phyloP scores from a whole-genome alignment of 2,329 filamentous ascomycete species.

The Cladophialophora psammophila region DNA sequence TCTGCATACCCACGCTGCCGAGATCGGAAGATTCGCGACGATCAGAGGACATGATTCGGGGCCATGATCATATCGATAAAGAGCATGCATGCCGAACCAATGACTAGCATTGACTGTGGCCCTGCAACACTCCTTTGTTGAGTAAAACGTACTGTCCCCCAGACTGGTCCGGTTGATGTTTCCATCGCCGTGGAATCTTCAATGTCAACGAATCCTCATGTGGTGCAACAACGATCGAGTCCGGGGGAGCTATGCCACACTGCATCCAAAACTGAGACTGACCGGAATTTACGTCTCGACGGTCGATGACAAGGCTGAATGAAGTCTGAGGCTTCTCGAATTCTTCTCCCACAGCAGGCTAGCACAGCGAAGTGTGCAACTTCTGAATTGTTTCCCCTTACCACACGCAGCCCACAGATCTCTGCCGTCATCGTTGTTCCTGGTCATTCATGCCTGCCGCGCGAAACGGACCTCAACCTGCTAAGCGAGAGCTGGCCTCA shows the following conservation, averaged over 20 bases:
- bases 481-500: neutral
- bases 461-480: neutral
- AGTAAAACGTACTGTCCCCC: neutral
- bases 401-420: neutral
- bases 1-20: neutral
- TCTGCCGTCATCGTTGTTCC: neutral
- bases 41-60: neutral
- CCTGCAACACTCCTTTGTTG: neutral
- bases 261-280: neutral
- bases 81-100: constrained; percentile 13
- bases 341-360: neutral
- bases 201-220: neutral
- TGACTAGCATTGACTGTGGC: neutral
- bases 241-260: neutral
- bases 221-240: neutral
- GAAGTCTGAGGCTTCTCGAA: neutral
- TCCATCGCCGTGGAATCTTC: neutral
- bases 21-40: constrained; percentile 15
- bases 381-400: neutral
- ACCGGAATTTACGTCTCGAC: neutral
- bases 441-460: neutral
- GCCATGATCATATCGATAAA: constrained; percentile 18
- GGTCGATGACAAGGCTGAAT: constrained; percentile 6
- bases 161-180: neutral
- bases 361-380: neutral